These are phyloP conservation scores for Psilocybe tampanensis DNA, from an alignment of 768 basidiomycete genomes.

Conservation along the genomic window DNA sequence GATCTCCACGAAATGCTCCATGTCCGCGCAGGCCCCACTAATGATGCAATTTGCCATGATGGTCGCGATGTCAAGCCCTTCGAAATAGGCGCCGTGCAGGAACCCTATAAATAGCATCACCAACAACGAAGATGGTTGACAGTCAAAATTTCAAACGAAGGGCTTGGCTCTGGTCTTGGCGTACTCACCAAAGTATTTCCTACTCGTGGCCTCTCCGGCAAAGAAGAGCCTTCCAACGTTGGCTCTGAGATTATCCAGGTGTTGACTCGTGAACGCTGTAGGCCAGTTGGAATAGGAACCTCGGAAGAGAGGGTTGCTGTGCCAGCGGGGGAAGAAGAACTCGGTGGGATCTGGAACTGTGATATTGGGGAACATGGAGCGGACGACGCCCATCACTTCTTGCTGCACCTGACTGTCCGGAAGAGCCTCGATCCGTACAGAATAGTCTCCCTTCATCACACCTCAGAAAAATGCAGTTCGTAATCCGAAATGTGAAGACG, in stretches of 20 bases:
- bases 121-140: not conserved
- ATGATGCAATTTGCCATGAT: conserved; percentile 45
- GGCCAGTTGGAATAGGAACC: conserved; percentile 77
- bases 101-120: conserved; percentile 39
- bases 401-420: conserved; percentile 45
- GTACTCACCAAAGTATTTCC: conserved; percentile 60
- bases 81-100: conserved; percentile 60
- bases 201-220: conserved; percentile 62
- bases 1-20: conserved; percentile 25
- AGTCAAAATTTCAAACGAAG: not conserved
- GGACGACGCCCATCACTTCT: conserved; percentile 61
- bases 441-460: conserved; percentile 54
- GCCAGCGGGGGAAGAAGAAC: conserved; percentile 61
- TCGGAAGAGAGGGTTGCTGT: conserved; percentile 50
- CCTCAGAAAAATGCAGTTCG: not conserved
- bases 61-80: conserved; percentile 45
- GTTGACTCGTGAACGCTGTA: conserved; percentile 53
- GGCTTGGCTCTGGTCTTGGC: not conserved
- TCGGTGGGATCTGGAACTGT: conserved; percentile 57
- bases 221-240: conserved; percentile 61
- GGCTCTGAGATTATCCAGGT: conserved; percentile 59
- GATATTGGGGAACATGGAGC: conserved; percentile 57
- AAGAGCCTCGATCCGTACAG: conserved; percentile 58
- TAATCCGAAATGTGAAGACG: conserved; percentile 9
- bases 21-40: conserved; percentile 19